phyloP scores from a whole-genome alignment of 2,329 filamentous ascomycete genomes.

The Xylariaceae sp. region DNA sequence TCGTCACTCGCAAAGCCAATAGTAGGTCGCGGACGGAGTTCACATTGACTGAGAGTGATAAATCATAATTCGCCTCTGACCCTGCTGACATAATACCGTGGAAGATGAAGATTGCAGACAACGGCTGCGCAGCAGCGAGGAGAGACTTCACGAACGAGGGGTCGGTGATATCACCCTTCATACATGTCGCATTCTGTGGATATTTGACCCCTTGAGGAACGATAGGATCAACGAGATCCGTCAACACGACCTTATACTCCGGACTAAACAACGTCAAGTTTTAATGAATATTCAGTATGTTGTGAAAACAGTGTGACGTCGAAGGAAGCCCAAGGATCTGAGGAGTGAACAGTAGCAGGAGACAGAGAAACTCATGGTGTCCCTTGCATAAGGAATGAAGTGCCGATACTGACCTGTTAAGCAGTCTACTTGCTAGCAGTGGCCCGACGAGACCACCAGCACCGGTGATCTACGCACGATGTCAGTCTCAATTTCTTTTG shows the following conservation, averaged over 20 bases:
- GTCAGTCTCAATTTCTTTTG: too few relatives aligned
- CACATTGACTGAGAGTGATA: conserved; percentile 60
- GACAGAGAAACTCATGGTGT: too few relatives aligned
- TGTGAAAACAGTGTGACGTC: too few relatives aligned
- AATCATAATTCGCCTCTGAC: conserved; percentile 58
- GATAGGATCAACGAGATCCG: conserved; percentile 54
- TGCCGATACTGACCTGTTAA: too few relatives aligned
- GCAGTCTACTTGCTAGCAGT: conserved; percentile 31
- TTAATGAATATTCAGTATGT: too few relatives aligned
- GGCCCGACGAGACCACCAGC: conserved; percentile 35
- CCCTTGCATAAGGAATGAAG: too few relatives aligned
- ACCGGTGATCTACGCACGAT: conserved; percentile 28
- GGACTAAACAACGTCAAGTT: conserved; percentile 38
- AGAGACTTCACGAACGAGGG: conserved; percentile 37
- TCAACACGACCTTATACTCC: conserved; percentile 41
- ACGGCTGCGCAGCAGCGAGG: conserved; percentile 42
- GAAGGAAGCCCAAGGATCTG: too few relatives aligned
- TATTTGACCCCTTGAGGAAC: conserved; percentile 47
- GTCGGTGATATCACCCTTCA: conserved; percentile 49
- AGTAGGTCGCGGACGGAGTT: conserved; percentile 56
- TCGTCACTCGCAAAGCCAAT: conserved; percentile 44
- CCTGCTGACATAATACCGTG: conserved; percentile 68
- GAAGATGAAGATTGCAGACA: conserved; percentile 58
- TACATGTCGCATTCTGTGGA: conserved; percentile 47
- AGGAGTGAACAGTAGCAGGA: too few relatives aligned